A percentile compares a stretch with the other conserved stretches of the same genome.
Evolutionary conservation across 2,329 filamentous ascomycete genomes (phyloP).

Genomic region (Trichoderma sp.): DNA sequence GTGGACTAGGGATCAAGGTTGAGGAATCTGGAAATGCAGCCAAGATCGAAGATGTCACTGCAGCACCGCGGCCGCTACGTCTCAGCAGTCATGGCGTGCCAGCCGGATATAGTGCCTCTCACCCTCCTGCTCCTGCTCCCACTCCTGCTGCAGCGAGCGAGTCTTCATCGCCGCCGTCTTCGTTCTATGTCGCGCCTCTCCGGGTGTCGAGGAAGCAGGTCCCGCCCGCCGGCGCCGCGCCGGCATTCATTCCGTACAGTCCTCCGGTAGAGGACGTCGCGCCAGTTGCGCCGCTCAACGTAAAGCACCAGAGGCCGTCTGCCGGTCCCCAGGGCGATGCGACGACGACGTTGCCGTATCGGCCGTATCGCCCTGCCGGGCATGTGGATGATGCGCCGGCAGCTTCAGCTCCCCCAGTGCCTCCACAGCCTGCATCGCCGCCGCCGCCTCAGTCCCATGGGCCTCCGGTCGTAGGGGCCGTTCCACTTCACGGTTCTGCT

Average conservation of each 20-base stretch:
- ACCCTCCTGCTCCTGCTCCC: neutral
- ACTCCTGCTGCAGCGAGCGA: neutral
- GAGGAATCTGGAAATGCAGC: neutral
- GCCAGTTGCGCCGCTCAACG: neutral
- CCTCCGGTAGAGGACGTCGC: conserved; percentile 25
- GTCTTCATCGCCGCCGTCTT: neutral
- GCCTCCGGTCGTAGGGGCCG: neutral
- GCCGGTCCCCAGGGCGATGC: neutral
- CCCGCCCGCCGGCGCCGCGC: conserved; percentile 26
- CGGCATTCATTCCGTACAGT: conserved; percentile 33
- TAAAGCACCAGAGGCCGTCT: neutral
- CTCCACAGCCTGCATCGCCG: neutral
- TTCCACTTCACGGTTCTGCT: neutral
- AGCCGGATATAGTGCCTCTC: neutral
- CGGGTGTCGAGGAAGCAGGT: conserved; percentile 30
- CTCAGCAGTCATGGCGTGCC: neutral
- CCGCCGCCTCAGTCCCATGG: conserved; percentile 3
- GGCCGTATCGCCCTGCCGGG: conserved; percentile 29
- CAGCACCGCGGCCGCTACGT: neutral
- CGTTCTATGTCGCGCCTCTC: conserved; percentile 33
- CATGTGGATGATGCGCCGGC: neutral
- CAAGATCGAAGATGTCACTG: neutral
- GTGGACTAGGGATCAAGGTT: neutral
- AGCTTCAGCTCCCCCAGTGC: neutral
- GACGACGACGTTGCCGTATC: conserved; percentile 28